Conservation (phyloP, 495 filamentous ascomycete genomes). For the Elaphomyces granulatus region DNA sequence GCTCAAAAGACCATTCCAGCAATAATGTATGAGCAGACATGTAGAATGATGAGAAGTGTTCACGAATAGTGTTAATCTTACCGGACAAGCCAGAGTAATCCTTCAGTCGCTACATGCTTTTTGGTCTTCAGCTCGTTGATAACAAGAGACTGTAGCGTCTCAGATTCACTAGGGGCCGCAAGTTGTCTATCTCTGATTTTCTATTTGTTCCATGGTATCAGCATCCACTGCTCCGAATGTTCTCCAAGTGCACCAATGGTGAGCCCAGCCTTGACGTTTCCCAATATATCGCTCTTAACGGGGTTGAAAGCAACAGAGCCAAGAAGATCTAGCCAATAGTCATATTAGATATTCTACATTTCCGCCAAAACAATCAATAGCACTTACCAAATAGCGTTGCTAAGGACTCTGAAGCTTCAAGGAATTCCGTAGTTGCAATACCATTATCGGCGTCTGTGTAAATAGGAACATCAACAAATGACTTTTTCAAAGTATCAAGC, state of each 20-base stretch:
- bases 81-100: conserved; percentile 84
- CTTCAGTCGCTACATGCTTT: conserved; percentile 75
- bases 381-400: conserved; percentile 70
- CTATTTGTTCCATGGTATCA: conserved; percentile 29
- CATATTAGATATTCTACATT: no score
- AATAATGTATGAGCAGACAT: no score
- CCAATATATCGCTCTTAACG: conserved; percentile 80
- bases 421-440: conserved; percentile 73
- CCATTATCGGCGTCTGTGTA: conserved; percentile 56
- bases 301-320: conserved; percentile 68
- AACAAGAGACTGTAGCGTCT: conserved; percentile 70
- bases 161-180: conserved; percentile 59
- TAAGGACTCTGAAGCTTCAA: conserved; percentile 77
- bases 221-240: neutral
- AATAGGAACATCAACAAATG: conserved; percentile 70
- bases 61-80: conserved; percentile 25
- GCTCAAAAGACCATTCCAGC: no score
- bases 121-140: conserved; percentile 74
- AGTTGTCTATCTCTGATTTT: conserved; percentile 82
- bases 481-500: conserved; percentile 68
- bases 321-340: conserved; percentile 68
- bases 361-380: no score
- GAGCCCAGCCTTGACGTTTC: conserved; percentile 71
- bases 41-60: conserved; percentile 6
- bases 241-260: conserved; percentile 3